phyloP scores from a whole-genome alignment of 805 yeast genomes.

The Barnettozyma sp. region DNA sequence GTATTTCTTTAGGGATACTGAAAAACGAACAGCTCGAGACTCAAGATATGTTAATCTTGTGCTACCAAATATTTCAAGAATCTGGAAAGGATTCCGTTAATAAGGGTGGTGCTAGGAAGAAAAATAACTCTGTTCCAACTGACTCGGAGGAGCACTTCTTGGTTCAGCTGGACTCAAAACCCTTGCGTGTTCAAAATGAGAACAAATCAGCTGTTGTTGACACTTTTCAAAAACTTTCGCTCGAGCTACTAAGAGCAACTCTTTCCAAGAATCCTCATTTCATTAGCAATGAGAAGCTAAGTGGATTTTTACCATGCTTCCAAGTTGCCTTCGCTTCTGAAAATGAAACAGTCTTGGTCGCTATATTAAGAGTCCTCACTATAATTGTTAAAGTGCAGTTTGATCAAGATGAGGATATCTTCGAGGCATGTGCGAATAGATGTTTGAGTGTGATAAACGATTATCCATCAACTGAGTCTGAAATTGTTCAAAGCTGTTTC shows the following conservation, averaged over 20 bases:
- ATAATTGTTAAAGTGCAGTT: conserved; percentile 57
- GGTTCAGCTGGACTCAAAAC: conserved; percentile 63
- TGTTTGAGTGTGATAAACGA: conserved; percentile 61
- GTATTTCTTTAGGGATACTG: conserved; percentile 73
- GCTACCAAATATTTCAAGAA: conserved; percentile 64
- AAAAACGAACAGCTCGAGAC: conserved; percentile 56
- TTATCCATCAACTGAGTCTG: conserved; percentile 70
- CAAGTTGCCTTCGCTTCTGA: conserved; percentile 54
- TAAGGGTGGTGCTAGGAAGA: conserved; percentile 11
- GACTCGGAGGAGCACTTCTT: conserved; percentile 56
- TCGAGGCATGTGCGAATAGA: conserved; percentile 54
- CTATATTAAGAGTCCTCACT: conserved; percentile 59
- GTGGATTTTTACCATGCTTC: conserved; percentile 70
- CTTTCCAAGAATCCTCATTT: conserved; percentile 56
- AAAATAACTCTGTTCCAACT: conserved; percentile 14
- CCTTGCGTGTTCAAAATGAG: conserved; percentile 46
- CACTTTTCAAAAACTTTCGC: conserved; percentile 65
- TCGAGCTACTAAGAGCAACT: conserved; percentile 70
- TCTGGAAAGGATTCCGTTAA: conserved; percentile 29
- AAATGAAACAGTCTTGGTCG: conserved; percentile 69
- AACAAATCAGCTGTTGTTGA: conserved; percentile 44
- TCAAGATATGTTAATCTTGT: conserved; percentile 55
- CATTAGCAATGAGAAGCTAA: conserved; percentile 50
- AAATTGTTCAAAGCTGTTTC: conserved; percentile 72
- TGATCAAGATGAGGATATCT: conserved; percentile 40